phyloP scores from a whole-genome alignment of 1,139 yeast genomes.

The Yamadazyma membranifaciens region DNA sequence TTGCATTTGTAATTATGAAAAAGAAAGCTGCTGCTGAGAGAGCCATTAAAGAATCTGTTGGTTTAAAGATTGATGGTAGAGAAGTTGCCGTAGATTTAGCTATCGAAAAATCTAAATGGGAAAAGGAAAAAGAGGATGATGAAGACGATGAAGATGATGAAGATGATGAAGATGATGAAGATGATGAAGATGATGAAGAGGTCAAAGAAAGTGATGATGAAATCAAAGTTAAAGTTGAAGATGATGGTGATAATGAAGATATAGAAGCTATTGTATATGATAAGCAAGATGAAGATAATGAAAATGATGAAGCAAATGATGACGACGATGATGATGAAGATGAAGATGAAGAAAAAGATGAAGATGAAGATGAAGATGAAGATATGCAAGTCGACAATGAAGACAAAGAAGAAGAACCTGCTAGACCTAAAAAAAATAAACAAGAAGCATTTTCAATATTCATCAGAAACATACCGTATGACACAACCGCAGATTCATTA shows the following conservation, averaged over 20 bases:
- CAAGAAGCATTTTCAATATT: conserved; percentile 74
- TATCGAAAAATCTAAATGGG: conserved; percentile 83
- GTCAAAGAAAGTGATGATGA: conserved; percentile 25
- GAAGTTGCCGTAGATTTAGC: conserved; percentile 95
- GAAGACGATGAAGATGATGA: conserved; percentile 38
- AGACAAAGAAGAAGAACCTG: conserved; percentile 29
- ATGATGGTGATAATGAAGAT: conserved; percentile 37
- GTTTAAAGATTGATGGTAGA: conserved; percentile 83
- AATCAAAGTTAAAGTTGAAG: conserved; percentile 26
- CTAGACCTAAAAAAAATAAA: conserved; percentile 45
- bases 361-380: conserved; percentile 20
- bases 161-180: conserved; percentile 25
- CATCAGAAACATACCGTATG: conserved; percentile 92
- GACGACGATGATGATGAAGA: conserved; percentile 31
- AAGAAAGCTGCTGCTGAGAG: conserved; percentile 73
- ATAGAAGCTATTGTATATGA: conserved; percentile 30
- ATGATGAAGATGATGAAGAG: conserved; percentile 24
- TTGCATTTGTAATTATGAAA: conserved; percentile 92
- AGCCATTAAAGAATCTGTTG: conserved; percentile 74
- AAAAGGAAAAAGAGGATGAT: conserved; percentile 37
- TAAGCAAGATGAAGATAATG: conserved; percentile 24
- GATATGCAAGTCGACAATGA: conserved; percentile 27
- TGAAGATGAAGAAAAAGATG: conserved; percentile 35
- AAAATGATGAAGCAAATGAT: conserved; percentile 23
- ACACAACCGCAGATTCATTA: conserved; percentile 79